Percentiles rank a stretch among this genome's conserved stretches.
phyloP scores from a whole-genome alignment of 2,329 filamentous ascomycete genomes.

The Microcyclosporella mali region DNA sequence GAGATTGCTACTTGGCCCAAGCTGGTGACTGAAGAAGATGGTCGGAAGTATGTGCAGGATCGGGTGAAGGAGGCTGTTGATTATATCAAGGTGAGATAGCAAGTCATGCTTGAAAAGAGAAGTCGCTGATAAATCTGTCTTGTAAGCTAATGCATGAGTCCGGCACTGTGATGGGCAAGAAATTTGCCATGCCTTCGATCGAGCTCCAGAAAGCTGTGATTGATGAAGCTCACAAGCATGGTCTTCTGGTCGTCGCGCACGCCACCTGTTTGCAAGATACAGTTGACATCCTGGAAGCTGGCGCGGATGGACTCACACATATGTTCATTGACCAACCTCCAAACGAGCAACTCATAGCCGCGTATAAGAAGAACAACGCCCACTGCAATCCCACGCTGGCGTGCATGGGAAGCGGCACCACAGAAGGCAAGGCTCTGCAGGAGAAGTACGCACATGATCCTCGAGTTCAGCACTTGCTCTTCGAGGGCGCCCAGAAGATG shows the following conservation, averaged over 20 bases:
- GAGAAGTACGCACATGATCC: slow-evolving; percentile 38
- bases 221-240: slow-evolving; percentile 33
- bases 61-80: slow-evolving; percentile 38
- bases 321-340: slow-evolving; percentile 38
- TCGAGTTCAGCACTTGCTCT: slow-evolving; percentile 30
- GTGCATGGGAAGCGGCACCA: slow-evolving; percentile 36
- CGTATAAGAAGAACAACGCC: slow-evolving; percentile 38
- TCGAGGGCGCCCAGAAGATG: slow-evolving; percentile 14
- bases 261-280: slow-evolving; percentile 37
- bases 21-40: slow-evolving; percentile 37
- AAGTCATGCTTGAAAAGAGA: too few relatives aligned
- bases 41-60: slow-evolving; percentile 38
- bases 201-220: slow-evolving; percentile 44
- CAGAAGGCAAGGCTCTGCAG: slow-evolving; percentile 36
- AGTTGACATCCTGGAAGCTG: slow-evolving; percentile 36
- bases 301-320: slow-evolving; percentile 42
- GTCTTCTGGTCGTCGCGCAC: slow-evolving; percentile 38
- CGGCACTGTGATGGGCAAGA: slow-evolving; percentile 36
- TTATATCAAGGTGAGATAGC: slow-evolving; percentile 39
- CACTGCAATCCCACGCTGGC: slow-evolving; percentile 41
- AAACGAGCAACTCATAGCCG: slow-evolving; percentile 35
- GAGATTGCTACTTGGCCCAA: slow-evolving; percentile 45
- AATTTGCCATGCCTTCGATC: slow-evolving; percentile 36
- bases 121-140: too few relatives aligned
- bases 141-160: slow-evolving; percentile 43